Evolutionary conservation across 2,329 filamentous ascomycete species (phyloP).

Genomic region (Graphilbum sp.): DNA sequence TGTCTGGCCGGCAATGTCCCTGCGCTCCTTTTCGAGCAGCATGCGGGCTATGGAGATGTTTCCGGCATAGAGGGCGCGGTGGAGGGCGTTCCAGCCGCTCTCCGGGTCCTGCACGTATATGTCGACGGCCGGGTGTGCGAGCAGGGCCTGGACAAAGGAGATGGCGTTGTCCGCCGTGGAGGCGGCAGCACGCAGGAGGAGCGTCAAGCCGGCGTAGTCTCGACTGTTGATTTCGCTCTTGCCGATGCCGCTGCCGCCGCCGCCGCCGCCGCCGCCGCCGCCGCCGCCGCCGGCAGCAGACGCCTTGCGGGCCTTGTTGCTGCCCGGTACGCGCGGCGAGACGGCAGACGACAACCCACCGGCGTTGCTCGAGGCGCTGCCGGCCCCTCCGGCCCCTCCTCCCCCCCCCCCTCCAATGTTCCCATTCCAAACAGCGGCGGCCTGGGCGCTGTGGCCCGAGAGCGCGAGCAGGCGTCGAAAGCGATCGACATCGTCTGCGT

Average conservation of each 20-base stretch:
- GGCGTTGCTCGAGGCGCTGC: too few species aligned
- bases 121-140: slow-evolving; percentile 71
- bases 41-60: slow-evolving; percentile 75
- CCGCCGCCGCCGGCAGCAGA: slow-evolving; percentile 2
- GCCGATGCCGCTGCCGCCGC: slow-evolving; percentile 21
- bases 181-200: slow-evolving; percentile 72
- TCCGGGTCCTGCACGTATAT: slow-evolving; percentile 77
- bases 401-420: slow-evolving; percentile 18
- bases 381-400: slow-evolving; percentile 5
- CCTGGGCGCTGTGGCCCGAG: slow-evolving; percentile 41
- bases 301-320: background rate
- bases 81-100: slow-evolving; percentile 90
- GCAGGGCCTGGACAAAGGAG: slow-evolving; percentile 60
- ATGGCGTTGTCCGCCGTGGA: slow-evolving; percentile 53
- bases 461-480: slow-evolving; percentile 80
- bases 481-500: slow-evolving; percentile 92
- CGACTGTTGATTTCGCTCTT: slow-evolving; percentile 68
- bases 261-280: slow-evolving; percentile 19
- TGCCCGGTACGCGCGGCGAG: slow-evolving; percentile 15
- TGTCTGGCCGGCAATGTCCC: slow-evolving; percentile 43
- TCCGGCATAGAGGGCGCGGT: slow-evolving; percentile 77
- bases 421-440: slow-evolving; percentile 33
- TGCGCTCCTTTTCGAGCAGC: slow-evolving; percentile 62
- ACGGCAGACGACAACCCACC: slow-evolving; percentile 14
- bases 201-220: slow-evolving; percentile 64